phyloP scores from a whole-genome alignment of 1,139 yeast genomes.

The Candida sanyaensis region DNA sequence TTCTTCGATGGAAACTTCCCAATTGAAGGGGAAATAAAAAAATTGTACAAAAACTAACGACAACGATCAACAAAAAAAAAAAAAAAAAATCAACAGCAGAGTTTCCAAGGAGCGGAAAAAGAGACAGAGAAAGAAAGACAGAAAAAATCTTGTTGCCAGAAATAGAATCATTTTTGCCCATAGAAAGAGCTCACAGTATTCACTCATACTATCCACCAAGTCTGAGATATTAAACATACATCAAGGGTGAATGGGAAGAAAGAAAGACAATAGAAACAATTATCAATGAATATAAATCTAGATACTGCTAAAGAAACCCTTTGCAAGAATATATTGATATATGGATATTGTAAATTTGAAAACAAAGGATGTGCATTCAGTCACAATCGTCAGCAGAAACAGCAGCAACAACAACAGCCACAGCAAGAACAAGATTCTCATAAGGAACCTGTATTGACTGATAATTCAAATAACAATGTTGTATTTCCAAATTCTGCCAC shows the following conservation, averaged over 20 bases:
- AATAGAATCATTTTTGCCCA: neutral
- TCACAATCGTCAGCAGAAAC: constrained; percentile 45
- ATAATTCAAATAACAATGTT: constrained; percentile 1
- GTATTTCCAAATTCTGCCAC: constrained; percentile 1
- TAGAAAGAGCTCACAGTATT: no score
- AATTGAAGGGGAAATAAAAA: no score
- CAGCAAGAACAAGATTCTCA: constrained; percentile 1
- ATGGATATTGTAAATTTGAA: constrained; percentile 88
- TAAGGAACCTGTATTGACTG: neutral
- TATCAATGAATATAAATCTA: constrained; percentile 42
- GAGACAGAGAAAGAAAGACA: neutral
- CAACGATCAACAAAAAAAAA: neutral
- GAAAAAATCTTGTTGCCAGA: neutral
- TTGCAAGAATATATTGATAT: constrained; percentile 81
- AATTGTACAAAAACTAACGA: neutral
- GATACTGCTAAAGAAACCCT: constrained; percentile 74
- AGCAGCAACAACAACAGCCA: constrained; percentile 10
- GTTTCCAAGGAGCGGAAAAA: neutral
- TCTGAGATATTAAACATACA: no score
- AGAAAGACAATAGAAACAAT: neutral
- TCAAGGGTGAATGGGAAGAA: neutral
- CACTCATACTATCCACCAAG: no score
- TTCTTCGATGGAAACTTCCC: no score
- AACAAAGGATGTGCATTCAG: constrained; percentile 87
- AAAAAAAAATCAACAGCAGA: neutral